Evolutionary conservation across 768 basidiomycete species (phyloP).

Genomic region (Lactifluus echinatus): DNA sequence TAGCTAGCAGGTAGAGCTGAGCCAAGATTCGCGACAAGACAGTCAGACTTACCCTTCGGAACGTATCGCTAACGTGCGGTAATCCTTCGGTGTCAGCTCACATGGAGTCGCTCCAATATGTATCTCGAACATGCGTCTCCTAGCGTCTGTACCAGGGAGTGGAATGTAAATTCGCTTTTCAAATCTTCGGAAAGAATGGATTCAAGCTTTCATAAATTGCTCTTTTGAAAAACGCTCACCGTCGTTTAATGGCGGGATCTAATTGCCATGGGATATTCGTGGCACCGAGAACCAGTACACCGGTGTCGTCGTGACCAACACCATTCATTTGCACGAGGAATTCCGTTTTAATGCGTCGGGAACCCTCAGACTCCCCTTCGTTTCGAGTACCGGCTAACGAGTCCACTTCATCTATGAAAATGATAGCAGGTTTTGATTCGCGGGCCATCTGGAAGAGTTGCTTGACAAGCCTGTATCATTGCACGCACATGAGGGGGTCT

Average conservation of each 20-base stretch:
- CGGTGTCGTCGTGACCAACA: conserved; percentile 94
- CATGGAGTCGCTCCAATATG: conserved; percentile 93
- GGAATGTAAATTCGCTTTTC: conserved; percentile 99
- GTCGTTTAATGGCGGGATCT: conserved; percentile 94
- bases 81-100: conserved; percentile 69
- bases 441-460: conserved; percentile 95
- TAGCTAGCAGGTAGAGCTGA: conserved; percentile 38
- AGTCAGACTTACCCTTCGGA: conserved; percentile 65
- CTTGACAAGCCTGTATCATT: conserved; percentile 66
- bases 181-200: conserved; percentile 44
- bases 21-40: neutral
- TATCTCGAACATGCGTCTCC: conserved; percentile 93
- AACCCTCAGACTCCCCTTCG: conserved; percentile 96
- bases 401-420: conserved; percentile 98
- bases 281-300: conserved; percentile 91
- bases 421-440: conserved; percentile 94
- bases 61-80: conserved; percentile 66
- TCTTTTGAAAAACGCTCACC: conserved; percentile 36
- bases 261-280: conserved; percentile 99
- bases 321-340: conserved; percentile 99
- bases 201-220: neutral
- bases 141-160: conserved; percentile 85
- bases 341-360: conserved; percentile 95
- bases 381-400: conserved; percentile 91
- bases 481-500: neutral